Evolutionary conservation across 768 basidiomycete genomes (phyloP).

Genomic region (Candolleomyces eurysporus): DNA sequence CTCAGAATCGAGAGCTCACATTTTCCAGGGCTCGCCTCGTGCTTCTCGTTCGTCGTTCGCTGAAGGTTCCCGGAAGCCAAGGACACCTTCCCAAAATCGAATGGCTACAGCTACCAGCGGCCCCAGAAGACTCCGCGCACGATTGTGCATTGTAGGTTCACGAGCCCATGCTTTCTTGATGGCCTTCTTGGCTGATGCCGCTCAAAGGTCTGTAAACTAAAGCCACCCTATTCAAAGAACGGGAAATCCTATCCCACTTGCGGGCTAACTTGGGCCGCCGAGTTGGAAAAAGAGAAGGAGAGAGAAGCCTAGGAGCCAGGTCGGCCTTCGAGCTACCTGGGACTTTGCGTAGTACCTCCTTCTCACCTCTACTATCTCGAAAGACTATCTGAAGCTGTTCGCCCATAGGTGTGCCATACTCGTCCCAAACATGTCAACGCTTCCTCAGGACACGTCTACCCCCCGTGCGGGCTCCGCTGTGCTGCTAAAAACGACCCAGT

Average conservation of each 20-base stretch:
- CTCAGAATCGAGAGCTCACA: too few relatives aligned
- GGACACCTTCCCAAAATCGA: too few relatives aligned
- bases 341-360: not conserved
- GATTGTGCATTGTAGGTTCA: not conserved
- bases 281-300: conserved; percentile 2
- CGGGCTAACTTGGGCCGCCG: conserved; percentile 21
- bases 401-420: too few relatives aligned
- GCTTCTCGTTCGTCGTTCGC: too few relatives aligned
- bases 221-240: conserved; percentile 17
- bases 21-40: too few relatives aligned
- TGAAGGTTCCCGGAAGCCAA: too few relatives aligned
- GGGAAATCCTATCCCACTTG: conserved; percentile 23
- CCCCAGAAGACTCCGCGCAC: not conserved
- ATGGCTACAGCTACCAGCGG: too few relatives aligned
- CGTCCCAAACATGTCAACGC: not conserved
- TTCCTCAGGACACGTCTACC: not conserved
- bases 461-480: not conserved
- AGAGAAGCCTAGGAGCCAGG: not conserved
- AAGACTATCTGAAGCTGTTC: too few relatives aligned
- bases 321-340: not conserved
- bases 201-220: conserved; percentile 19
- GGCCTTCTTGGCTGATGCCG: not conserved
- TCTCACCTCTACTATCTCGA: not conserved
- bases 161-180: not conserved
- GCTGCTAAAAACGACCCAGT: not conserved